Evolutionary conservation across 176 grass and related monocot genomes (phyloP).

Genomic region (Eleusine coracana): DNA sequence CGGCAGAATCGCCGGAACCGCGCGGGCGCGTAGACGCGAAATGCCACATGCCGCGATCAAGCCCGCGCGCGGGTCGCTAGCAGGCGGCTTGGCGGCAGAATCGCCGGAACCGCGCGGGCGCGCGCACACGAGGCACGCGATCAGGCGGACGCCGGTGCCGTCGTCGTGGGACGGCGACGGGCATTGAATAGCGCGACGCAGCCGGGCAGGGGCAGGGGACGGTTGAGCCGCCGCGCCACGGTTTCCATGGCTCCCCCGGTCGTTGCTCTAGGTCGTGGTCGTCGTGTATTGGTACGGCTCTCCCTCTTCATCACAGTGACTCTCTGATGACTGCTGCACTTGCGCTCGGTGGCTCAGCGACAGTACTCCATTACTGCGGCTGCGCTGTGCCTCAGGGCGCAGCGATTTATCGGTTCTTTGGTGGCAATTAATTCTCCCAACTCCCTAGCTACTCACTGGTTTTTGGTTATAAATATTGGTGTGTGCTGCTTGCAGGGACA

Average conservation of each 20-base stretch:
- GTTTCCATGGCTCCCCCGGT: not conserved
- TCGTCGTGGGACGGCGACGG: slow-evolving; percentile 31
- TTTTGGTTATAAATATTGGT: slow-evolving; percentile 38
- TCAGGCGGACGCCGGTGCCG: not conserved
- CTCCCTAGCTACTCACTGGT: slow-evolving; percentile 26
- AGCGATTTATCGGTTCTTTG: slow-evolving; percentile 5
- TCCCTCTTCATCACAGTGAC: not conserved
- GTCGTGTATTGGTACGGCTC: not conserved
- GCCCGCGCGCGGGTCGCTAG: not conserved
- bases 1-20: too few species aligned
- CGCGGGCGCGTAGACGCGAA: not conserved
- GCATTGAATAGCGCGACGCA: slow-evolving; percentile 45
- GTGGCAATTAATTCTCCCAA: slow-evolving; percentile 44
- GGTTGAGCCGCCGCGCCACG: slow-evolving; percentile 39
- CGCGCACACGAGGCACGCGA: not conserved
- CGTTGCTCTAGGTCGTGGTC: not conserved
- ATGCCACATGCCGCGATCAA: not conserved
- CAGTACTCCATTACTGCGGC: not conserved
- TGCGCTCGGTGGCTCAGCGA: slow-evolving; percentile 23
- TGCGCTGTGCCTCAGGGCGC: not conserved
- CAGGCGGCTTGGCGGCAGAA: not conserved
- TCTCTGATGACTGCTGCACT: not conserved
- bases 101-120: not conserved
- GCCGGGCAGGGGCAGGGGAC: not conserved
- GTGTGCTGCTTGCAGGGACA: not conserved